Conservation (phyloP, 805 yeast genomes). For the Kuraishia floccosa region DNA sequence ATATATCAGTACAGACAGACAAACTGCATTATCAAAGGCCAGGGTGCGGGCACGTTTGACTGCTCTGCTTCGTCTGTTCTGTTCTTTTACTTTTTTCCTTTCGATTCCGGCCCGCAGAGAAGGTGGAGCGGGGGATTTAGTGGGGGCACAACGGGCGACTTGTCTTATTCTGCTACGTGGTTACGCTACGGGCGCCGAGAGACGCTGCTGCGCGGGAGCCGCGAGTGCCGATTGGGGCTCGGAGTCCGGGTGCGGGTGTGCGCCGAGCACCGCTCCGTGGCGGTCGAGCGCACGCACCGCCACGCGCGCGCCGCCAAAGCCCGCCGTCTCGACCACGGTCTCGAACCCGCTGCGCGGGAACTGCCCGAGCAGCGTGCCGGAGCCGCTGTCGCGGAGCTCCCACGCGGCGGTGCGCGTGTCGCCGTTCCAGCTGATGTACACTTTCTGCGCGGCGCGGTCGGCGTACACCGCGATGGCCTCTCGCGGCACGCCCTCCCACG, state of each 20-base stretch:
- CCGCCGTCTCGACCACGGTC: slow-evolving; percentile 7
- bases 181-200: too few species aligned
- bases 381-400: slow-evolving; percentile 12
- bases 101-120: too few species aligned
- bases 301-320: slow-evolving; percentile 2
- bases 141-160: too few species aligned
- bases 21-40: too few species aligned
- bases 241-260: slow-evolving; percentile 7
- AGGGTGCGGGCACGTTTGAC: too few species aligned
- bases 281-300: slow-evolving; percentile 9
- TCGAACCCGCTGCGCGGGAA: slow-evolving; percentile 18
- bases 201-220: too few species aligned
- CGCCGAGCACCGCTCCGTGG: slow-evolving; percentile 7
- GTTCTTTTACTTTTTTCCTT: too few species aligned
- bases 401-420: slow-evolving; percentile 21
- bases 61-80: too few species aligned
- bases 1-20: too few species aligned
- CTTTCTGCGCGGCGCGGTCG: slow-evolving; percentile 9
- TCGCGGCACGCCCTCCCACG: slow-evolving; percentile 22
- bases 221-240: too few species aligned
- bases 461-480: slow-evolving; percentile 19
- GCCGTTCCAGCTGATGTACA: slow-evolving; percentile 27
- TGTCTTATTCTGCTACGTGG: too few species aligned
- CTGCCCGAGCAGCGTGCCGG: slow-evolving; percentile 9
- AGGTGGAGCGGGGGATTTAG: too few species aligned